phyloP scores from a whole-genome alignment of 2,329 filamentous ascomycete genomes.

The Trichophyton equinum region DNA sequence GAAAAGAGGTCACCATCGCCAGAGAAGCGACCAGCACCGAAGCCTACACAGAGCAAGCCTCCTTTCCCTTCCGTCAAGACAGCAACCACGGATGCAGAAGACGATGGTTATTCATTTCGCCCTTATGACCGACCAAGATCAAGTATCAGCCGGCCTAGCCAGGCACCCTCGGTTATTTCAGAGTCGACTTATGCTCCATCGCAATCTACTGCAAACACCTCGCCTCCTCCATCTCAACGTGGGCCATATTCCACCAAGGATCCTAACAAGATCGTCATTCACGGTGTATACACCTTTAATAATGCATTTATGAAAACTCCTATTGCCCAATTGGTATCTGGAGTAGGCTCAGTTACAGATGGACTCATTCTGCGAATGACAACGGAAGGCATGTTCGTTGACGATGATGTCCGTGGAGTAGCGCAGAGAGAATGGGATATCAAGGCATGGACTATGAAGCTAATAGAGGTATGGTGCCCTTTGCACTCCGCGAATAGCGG shows the following conservation, averaged over 20 bases:
- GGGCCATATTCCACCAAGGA: slow-evolving; percentile 76
- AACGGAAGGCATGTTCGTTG: slow-evolving; percentile 90
- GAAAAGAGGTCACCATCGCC: slow-evolving; percentile 19
- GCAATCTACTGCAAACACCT: slow-evolving; percentile 69
- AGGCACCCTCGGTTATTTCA: slow-evolving; percentile 60
- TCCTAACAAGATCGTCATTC: slow-evolving; percentile 91
- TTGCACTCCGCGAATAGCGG: slow-evolving; percentile 41
- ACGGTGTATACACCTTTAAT: slow-evolving; percentile 84
- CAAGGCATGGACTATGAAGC: slow-evolving; percentile 93
- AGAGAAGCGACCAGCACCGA: slow-evolving; percentile 9
- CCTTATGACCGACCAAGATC: slow-evolving; percentile 61
- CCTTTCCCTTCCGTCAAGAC: slow-evolving; percentile 23
- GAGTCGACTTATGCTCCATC: slow-evolving; percentile 80
- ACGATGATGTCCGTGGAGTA: slow-evolving; percentile 82
- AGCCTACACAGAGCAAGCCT: slow-evolving; percentile 1
- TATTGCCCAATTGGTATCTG: slow-evolving; percentile 75
- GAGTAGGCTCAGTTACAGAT: slow-evolving; percentile 75
- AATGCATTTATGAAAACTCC: slow-evolving; percentile 81
- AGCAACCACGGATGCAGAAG: slow-evolving; percentile 41
- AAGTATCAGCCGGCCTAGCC: slow-evolving; percentile 28
- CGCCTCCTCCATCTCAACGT: slow-evolving; percentile 65
- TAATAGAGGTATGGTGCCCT: slow-evolving; percentile 75
- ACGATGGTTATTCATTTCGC: slow-evolving; percentile 59
- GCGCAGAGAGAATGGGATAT: slow-evolving; percentile 98
- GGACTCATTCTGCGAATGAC: slow-evolving; percentile 84